Evolutionary conservation across 306 rosid genomes (phyloP).

Genomic region (Datisca glomerata): DNA sequence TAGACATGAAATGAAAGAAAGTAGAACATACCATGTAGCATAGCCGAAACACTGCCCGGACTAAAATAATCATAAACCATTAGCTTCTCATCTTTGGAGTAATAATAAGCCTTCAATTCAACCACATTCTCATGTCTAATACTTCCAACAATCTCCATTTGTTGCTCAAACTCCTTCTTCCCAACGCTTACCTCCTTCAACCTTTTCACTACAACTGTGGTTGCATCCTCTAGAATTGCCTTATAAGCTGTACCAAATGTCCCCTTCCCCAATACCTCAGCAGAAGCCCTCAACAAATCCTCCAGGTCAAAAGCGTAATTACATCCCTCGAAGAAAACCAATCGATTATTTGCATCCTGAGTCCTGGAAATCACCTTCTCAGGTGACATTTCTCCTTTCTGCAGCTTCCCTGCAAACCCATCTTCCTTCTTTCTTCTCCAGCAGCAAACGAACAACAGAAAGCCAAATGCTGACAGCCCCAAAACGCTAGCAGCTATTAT

Average conservation of each 20-base stretch:
- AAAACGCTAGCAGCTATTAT: constrained; percentile 37
- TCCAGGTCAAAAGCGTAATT: constrained; percentile 80
- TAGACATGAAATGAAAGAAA: too few species aligned
- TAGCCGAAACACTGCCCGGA: constrained; percentile 67
- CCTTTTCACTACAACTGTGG: constrained; percentile 76
- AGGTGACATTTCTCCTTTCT: constrained; percentile 74
- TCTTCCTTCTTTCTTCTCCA: constrained; percentile 32
- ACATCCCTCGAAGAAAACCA: constrained; percentile 77
- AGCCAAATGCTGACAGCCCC: constrained; percentile 38
- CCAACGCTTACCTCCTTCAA: constrained; percentile 68
- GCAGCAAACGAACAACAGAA: constrained; percentile 39
- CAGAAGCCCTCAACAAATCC: constrained; percentile 88
- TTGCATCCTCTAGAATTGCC: constrained; percentile 69
- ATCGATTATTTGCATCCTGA: constrained; percentile 58
- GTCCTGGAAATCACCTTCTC: constrained; percentile 59
- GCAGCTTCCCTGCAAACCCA: constrained; percentile 37
- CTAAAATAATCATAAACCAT: constrained; percentile 49
- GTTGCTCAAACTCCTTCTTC: constrained; percentile 67
- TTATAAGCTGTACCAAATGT: constrained; percentile 80
- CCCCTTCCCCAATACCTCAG: constrained; percentile 88
- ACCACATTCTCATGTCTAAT: constrained; percentile 76
- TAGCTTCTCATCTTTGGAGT: constrained; percentile 67
- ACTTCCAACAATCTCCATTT: constrained; percentile 63
- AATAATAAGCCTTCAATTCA: constrained; percentile 73
- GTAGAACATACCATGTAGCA: constrained; percentile 78